Base-by-base conservation (phyloP, 2,329 filamentous ascomycete species). In the Colletotrichum incanum region DNA sequence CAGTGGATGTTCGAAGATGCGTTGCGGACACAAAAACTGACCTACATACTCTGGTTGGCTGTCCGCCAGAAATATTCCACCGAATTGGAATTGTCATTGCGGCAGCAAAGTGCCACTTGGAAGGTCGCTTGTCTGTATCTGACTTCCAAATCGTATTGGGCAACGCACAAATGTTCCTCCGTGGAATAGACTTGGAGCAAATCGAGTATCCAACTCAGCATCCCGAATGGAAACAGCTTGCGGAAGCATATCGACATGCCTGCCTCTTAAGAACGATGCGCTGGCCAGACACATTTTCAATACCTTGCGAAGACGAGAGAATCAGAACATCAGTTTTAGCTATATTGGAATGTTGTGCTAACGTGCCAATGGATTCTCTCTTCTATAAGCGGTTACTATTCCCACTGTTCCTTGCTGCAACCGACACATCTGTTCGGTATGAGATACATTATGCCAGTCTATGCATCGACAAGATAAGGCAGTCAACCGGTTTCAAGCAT, bases 301-400 rank as follows among this genome's bases (percentile, higher is more conserved):
- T 79, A 0, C 64, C 77, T 0, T 80, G 78, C 39, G 72, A 77
- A 0, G 76, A 78, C 12, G 28, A 56, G 0, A 65, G 47, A 1
- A 76, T 80, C 50, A 76, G n/a, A 23, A 23, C n/a, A 20, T 61
- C 58, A 5, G 78, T 80, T 1, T 45, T 74, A 0, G 73, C 77
- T 0, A 77, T 80, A 5, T 45, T 80, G 0, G 77, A 80, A 5
- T 72, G 75, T 0, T 77, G 76, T 31, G 77, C 78, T 1, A 59
- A 54, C 0, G 74, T 78, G 16, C 65, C 78, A 0, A 63, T 74
- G 18, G 72, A 73, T 1, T 75, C 76, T 0, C 71, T 68, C 6
- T 79, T 79, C 12, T 78, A 76, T 64, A 80, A 78, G 26, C 72
- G 77, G 2, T 62, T 80, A 0, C 63, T 80, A 0, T 79, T 79